Evolutionary conservation across 2,329 filamentous ascomycete species (phyloP), one percentile per base, ranked within the genome.

Genomic region (Diplodia corticola): DNA sequence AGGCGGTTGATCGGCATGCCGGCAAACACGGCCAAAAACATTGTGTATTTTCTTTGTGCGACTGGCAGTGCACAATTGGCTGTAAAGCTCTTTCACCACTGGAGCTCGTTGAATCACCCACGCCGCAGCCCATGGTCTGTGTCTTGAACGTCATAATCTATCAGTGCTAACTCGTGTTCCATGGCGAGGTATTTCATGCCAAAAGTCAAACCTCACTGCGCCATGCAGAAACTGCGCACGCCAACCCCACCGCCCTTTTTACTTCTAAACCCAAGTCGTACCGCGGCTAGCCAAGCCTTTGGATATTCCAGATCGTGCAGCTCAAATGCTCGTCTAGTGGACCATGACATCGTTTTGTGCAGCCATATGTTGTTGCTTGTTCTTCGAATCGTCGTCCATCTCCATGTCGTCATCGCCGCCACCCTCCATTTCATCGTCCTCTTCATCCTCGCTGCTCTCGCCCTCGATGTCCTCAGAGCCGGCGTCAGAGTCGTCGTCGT

Each of bases 401-500:
- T 86, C 85, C 70, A 86, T 83, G 69, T 83, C 82, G 48, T 85
- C 83, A 46, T 85, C 84, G 59, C 85, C 87, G 46, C 84, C 86
- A 6, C 80, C 85, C 64, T 86, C 86, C 67, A 88, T 86, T 67
- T 86, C 85, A 53, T 89, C 88, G 40, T 89, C 84, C 15, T 90
- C 89, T 67, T 90, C 88, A 63, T 89, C 87, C 20, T 91, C 87
- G 70, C 88, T 88, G 71, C 88, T 91, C 77, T 93, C 91, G 65
- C 88, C 89, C 73, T 92, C 91, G 53, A 93, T 87, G 75, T 93
- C 91, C 75, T 93, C 91, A 72, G 89, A 91, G 70, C 88, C 91
- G 67, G 88, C 90, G 68, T 93, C 90, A 17, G 89, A 91, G 70
- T 83, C 82, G 67, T 88, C 88, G 5, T 61, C 57, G 64, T 91